Evolutionary conservation across 768 basidiomycete species (phyloP), one percentile per base, ranked within the genome.

Genomic region (Rhizopogon vulgaris): DNA sequence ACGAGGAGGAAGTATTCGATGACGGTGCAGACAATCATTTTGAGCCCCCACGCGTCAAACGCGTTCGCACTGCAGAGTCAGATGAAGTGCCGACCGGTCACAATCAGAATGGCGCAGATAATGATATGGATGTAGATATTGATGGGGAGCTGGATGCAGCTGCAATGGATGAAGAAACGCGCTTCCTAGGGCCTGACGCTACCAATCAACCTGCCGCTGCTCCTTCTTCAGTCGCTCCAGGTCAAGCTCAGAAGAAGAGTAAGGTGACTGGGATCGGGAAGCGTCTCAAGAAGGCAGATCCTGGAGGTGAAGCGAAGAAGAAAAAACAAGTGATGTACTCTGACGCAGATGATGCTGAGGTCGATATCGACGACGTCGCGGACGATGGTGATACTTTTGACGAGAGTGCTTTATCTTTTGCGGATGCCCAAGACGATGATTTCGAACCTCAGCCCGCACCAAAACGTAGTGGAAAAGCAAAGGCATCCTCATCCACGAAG

Each of bases 1-100:
- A 69, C 27, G 62, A 65, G 36, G 70, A 71, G 10, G 64, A 58
- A 27, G 63, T 60, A 15, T 61, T 63, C 15, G 63, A 67, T 15
- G 65, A 60, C 38, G 54, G 12, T 25, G 70, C 87, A 39, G 85
- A 86, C 63, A 78, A 77, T n/a, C 79, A 76, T 53, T 79, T 87
- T 73, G 77, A 85, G 58, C 34, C 49, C 5, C 63, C 46, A 52
- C 54, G 49, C 57, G 53, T 51, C 51, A 68, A 59, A 59, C 63
- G 60, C 18, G 50, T 54, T 12, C 68, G 61, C 41, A 63, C 66
- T 10, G 52, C 54, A 37, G 66, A 66, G 25, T 59, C 58, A 7
- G 68, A 69, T 41, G 63, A 56, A 30, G 61, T 67, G 3, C 46
- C 41, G 30, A 57, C 56, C 10, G 56, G 42, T 12, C 49, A 57